Evolutionary conservation across 345 rosid species (phyloP).

Genomic region (Abelmoschus esculentus): DNA sequence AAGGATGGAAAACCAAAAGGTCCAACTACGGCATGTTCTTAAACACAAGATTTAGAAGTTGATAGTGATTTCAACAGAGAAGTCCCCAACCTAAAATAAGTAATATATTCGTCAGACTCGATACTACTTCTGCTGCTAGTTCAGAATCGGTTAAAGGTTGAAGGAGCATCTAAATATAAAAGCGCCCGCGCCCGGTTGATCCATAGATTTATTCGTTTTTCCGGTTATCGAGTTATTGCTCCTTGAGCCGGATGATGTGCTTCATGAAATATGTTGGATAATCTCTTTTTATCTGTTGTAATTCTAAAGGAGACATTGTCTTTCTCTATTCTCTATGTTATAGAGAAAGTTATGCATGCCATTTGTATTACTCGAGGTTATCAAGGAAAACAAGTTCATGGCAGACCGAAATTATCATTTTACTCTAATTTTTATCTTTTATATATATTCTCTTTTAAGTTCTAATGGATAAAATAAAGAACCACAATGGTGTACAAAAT

Average conservation of each 20-base stretch:
- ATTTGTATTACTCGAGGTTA: slow-evolving; percentile 9
- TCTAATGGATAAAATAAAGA: not conserved
- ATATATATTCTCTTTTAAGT: not conserved
- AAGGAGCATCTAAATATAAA: slow-evolving; percentile 13
- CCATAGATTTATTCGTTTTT: not conserved
- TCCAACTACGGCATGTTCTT: slow-evolving; percentile 79
- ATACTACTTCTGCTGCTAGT: slow-evolving; percentile 10
- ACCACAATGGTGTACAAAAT: too few relatives aligned
- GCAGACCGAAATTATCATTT: slow-evolving; percentile 3
- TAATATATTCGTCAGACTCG: not conserved
- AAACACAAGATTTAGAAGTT: slow-evolving; percentile 57
- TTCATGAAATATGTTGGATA: not conserved
- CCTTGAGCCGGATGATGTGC: not conserved
- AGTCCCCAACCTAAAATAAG: slow-evolving; percentile 10
- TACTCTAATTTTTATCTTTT: not conserved
- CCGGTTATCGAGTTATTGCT: not conserved
- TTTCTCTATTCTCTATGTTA: slow-evolving; percentile 1
- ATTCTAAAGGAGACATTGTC: not conserved
- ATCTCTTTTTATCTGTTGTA: slow-evolving; percentile 2
- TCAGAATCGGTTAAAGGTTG: slow-evolving; percentile 4
- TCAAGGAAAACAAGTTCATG: slow-evolving; percentile 14
- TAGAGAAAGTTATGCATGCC: slow-evolving; percentile 4
- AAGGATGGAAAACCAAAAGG: slow-evolving; percentile 69
- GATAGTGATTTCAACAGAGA: slow-evolving; percentile 7
- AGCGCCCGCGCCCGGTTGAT: not conserved